Evolutionary conservation across 2,329 filamentous ascomycete genomes (phyloP).

Genomic region (Curvularia sp.): DNA sequence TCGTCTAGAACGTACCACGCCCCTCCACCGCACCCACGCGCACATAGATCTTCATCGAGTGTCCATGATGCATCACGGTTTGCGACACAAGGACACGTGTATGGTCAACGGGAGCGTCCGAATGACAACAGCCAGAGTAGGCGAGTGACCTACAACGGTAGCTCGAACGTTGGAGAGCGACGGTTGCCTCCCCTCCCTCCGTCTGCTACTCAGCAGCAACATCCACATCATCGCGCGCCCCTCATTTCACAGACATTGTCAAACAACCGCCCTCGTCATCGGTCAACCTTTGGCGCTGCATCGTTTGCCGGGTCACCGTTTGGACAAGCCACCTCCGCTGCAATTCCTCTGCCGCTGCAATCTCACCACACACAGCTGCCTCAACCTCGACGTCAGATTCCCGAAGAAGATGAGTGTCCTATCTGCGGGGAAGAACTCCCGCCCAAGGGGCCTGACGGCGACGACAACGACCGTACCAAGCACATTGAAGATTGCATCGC

Average conservation of each 20-base stretch:
- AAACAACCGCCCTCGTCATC: constrained; percentile 14
- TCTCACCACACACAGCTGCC: constrained; percentile 29
- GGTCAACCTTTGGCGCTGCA: constrained; percentile 17
- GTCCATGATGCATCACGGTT: constrained; percentile 30
- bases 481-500: constrained; percentile 56
- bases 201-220: constrained; percentile 21
- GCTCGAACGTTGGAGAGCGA: constrained; percentile 32
- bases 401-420: constrained; percentile 80
- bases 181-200: constrained; percentile 35
- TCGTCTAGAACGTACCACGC: constrained; percentile 19
- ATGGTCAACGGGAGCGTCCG: constrained; percentile 30
- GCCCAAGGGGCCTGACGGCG: constrained; percentile 52
- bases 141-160: constrained; percentile 37
- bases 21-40: constrained; percentile 25
- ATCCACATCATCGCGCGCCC: constrained; percentile 19
- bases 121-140: constrained; percentile 29
- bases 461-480: constrained; percentile 52
- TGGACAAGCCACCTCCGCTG: constrained; percentile 23
- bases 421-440: constrained; percentile 77
- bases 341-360: constrained; percentile 22
- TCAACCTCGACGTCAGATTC: constrained; percentile 42
- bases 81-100: constrained; percentile 27
- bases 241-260: constrained; percentile 21
- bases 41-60: constrained; percentile 33
- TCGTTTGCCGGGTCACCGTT: constrained; percentile 29